phyloP scores from a whole-genome alignment of 108 stramenopile species.

The Cyclotella baltica region DNA sequence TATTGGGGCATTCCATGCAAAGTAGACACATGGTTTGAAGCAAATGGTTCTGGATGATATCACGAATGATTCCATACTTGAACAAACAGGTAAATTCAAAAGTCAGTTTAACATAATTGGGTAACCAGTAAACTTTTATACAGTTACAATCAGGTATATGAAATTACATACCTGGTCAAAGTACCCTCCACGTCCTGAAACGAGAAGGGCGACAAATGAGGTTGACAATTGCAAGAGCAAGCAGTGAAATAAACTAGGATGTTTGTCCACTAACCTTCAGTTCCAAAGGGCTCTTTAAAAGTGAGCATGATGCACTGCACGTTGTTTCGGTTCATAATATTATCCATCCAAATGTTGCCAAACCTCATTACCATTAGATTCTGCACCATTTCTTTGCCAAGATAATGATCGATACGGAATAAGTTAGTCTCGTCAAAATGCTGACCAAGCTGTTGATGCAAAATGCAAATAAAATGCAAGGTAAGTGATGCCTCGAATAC shows the following conservation, averaged over 20 bases:
- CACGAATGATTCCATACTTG: conserved; percentile 94
- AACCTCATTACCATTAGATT: conserved; percentile 93
- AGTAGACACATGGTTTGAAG: conserved; percentile 91
- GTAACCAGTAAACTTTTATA: too few relatives aligned
- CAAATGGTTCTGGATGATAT: conserved; percentile 95
- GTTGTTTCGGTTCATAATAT: conserved; percentile 80
- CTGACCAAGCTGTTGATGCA: conserved; percentile 24
- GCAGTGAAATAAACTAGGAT: too few relatives aligned
- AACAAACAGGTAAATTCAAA: not conserved
- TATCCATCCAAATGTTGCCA: conserved; percentile 93
- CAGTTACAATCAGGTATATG: too few relatives aligned
- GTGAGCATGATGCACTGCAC: conserved; percentile 83
- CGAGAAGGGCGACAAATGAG: too few relatives aligned
- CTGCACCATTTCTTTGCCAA: conserved; percentile 99
- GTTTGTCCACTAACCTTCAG: conserved; percentile 70
- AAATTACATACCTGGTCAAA: conserved; percentile 77
- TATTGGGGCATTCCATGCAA: conserved; percentile 85
- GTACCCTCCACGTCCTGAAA: conserved; percentile 92
- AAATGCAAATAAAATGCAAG: not conserved
- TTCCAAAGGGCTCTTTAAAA: conserved; percentile 90
- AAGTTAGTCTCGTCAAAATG: conserved; percentile 90
- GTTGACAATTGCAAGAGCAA: too few relatives aligned
- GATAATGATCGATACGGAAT: conserved; percentile 98
- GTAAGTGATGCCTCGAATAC: not conserved
- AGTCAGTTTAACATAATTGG: not conserved